Percentiles rank a stretch among this genome's conserved stretches.
These are phyloP conservation scores for Tulasnella sp. DNA, from an alignment of 768 basidiomycete species.

Conservation along the genomic window DNA sequence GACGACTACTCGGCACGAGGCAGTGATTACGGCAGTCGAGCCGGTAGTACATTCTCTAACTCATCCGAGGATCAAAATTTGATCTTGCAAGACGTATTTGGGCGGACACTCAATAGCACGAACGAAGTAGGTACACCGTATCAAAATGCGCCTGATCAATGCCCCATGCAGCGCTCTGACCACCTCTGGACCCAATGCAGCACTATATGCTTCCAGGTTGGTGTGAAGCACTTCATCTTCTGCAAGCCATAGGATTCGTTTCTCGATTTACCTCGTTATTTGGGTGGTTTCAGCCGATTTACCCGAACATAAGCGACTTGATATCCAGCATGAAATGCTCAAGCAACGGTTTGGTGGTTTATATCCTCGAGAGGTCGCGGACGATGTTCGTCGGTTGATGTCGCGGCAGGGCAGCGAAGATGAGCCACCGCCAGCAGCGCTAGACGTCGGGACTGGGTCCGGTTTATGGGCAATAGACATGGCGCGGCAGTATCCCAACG, in stretches of 20 bases:
- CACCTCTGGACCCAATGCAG: background rate
- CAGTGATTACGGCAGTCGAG: too few relatives aligned
- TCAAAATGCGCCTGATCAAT: too few relatives aligned
- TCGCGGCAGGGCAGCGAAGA: too few relatives aligned
- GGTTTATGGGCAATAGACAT: slow-evolving; percentile 12
- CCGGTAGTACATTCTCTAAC: too few relatives aligned
- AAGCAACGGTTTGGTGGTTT: slow-evolving; percentile 36
- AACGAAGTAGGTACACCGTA: too few relatives aligned
- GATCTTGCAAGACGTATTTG: too few relatives aligned
- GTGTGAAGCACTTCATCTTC: background rate
- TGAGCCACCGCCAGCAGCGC: too few relatives aligned
- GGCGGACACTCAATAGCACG: too few relatives aligned
- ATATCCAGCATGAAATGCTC: slow-evolving; percentile 39
- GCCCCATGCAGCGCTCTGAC: background rate
- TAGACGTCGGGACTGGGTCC: slow-evolving; percentile 5
- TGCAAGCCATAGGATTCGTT: background rate
- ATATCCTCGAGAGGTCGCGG: slow-evolving; percentile 34
- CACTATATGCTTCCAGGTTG: slow-evolving; percentile 2
- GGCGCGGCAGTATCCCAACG: background rate
- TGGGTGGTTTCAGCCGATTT: slow-evolving; percentile 32
- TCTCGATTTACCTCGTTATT: background rate
- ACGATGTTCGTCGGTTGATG: too few relatives aligned
- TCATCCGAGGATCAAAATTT: too few relatives aligned
- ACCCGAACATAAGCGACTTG: slow-evolving; percentile 39
- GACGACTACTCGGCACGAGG: too few relatives aligned